A percentile compares a stretch with the other conserved stretches of the same genome.
Conservation (phyloP, 495 filamentous ascomycete species). For the Penicillium cinerascens region DNA sequence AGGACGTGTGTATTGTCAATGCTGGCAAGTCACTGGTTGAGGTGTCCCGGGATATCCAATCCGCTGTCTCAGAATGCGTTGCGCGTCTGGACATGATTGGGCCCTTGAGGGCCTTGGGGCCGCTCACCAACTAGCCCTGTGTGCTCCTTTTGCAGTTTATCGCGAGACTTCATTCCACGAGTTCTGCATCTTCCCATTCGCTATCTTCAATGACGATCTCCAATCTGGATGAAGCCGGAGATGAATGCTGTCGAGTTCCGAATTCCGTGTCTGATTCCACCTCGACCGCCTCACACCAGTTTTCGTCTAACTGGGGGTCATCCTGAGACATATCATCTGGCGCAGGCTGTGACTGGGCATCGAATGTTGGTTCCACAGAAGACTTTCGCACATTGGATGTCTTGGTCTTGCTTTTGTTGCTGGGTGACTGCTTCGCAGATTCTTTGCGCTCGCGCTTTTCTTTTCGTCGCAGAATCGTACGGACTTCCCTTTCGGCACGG, state of each 20-base stretch:
- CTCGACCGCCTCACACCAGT: constrained; percentile 33
- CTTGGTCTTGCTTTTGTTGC: constrained; percentile 2
- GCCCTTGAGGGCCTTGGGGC: constrained; percentile 39
- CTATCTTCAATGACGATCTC: constrained; percentile 59
- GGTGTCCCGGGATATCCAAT: constrained; percentile 57
- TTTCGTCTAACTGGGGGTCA: constrained; percentile 34
- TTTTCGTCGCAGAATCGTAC: constrained; percentile 58
- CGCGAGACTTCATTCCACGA: constrained; percentile 40
- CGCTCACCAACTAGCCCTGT: constrained; percentile 29
- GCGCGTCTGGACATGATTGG: constrained; percentile 33
- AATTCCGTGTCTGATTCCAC: constrained; percentile 36
- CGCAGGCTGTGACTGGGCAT: not conserved
- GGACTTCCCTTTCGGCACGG: constrained; percentile 63
- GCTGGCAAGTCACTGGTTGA: constrained; percentile 51
- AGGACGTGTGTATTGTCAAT: constrained; percentile 45
- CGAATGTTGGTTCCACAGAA: constrained; percentile 5
- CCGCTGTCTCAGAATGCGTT: constrained; percentile 50
- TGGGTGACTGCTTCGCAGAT: not conserved
- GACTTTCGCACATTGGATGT: not conserved
- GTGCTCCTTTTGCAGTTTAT: not conserved
- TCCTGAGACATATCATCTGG: constrained; percentile 17
- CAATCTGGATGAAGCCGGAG: constrained; percentile 20
- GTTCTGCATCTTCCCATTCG: constrained; percentile 52
- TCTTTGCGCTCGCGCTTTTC: constrained; percentile 23
- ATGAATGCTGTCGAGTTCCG: constrained; percentile 11